phyloP scores from a whole-genome alignment of 305 asterid genomes.

The Fraxinus platypoda region DNA sequence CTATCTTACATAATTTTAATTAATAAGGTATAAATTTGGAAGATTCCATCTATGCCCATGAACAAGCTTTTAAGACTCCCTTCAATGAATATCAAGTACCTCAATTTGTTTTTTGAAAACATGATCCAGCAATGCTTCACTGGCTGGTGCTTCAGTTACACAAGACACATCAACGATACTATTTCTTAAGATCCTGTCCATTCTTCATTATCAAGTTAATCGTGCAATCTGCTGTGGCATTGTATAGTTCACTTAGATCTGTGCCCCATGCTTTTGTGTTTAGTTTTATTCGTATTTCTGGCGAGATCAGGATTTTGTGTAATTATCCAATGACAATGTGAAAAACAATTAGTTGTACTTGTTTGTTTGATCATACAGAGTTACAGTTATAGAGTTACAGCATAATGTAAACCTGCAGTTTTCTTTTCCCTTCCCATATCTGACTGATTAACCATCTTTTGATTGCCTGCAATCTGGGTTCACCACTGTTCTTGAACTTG shows the following conservation, averaged over 20 bases:
- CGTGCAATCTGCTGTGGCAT: not conserved
- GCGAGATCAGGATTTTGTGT: not conserved
- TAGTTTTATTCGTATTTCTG: slow-evolving; percentile 15
- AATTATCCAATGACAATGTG: not conserved
- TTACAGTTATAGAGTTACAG: slow-evolving; percentile 14
- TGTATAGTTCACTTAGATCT: slow-evolving; percentile 1
- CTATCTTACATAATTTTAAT: not conserved
- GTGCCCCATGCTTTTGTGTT: slow-evolving; percentile 16
- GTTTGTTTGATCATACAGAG: slow-evolving; percentile 4
- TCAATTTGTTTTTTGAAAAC: not conserved
- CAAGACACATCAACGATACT: not conserved
- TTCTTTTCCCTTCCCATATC: not conserved
- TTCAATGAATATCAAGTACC: not conserved
- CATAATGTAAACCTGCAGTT: slow-evolving; percentile 5
- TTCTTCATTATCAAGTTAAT: not conserved
- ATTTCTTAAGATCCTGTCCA: not conserved
- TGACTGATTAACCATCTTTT: slow-evolving; percentile 12
- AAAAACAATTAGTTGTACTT: not conserved
- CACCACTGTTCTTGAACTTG: slow-evolving; percentile 10
- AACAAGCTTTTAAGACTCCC: not conserved
- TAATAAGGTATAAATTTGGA: not conserved
- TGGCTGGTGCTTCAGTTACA: not conserved
- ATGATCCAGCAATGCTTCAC: not conserved
- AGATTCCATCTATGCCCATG: not conserved
- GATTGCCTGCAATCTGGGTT: slow-evolving; percentile 16